phyloP scores from a whole-genome alignment of 2,329 filamentous ascomycete genomes.

The Aspergillus unguis region DNA sequence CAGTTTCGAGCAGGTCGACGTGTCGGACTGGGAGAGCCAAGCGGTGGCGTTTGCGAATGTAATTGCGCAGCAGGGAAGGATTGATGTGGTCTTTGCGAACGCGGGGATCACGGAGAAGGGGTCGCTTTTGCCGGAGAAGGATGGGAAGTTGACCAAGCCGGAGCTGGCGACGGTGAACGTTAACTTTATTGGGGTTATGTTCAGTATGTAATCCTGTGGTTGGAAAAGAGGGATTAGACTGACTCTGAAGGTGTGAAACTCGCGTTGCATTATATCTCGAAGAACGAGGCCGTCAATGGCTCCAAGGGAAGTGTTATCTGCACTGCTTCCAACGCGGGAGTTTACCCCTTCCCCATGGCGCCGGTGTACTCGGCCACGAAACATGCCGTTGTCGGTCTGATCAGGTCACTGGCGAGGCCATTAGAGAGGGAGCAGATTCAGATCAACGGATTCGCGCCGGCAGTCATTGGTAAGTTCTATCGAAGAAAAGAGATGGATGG shows the following conservation, averaged over 20 bases:
- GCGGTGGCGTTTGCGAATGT: conserved; percentile 23
- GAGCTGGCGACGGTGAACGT: conserved; percentile 36
- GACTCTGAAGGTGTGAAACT: conserved; percentile 46
- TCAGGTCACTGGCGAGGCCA: conserved; percentile 45
- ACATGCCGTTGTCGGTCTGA: conserved; percentile 48
- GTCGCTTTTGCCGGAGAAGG: conserved; percentile 30
- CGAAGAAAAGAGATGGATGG: background rate
- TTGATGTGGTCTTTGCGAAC: conserved; percentile 52
- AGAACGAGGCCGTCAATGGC: conserved; percentile 35
- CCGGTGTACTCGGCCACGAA: conserved; percentile 52
- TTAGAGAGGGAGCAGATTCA: conserved; percentile 45
- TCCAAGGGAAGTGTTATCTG: conserved; percentile 50
- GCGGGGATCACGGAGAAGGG: conserved; percentile 49
- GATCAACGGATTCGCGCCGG: conserved; percentile 52
- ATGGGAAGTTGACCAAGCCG: conserved; percentile 32
- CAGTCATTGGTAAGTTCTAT: conserved; percentile 45
- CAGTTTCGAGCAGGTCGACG: conserved; percentile 31
- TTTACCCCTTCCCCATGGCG: conserved; percentile 52
- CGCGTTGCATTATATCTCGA: conserved; percentile 50
- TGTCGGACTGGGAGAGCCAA: conserved; percentile 37
- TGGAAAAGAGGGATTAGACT: background rate
- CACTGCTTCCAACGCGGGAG: conserved; percentile 53
- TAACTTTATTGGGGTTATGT: conserved; percentile 42
- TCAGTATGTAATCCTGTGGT: conserved; percentile 36
- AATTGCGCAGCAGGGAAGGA: conserved; percentile 30